Conservation (phyloP, 169 alveolate genomes). For the Eimeria acervulina region DNA sequence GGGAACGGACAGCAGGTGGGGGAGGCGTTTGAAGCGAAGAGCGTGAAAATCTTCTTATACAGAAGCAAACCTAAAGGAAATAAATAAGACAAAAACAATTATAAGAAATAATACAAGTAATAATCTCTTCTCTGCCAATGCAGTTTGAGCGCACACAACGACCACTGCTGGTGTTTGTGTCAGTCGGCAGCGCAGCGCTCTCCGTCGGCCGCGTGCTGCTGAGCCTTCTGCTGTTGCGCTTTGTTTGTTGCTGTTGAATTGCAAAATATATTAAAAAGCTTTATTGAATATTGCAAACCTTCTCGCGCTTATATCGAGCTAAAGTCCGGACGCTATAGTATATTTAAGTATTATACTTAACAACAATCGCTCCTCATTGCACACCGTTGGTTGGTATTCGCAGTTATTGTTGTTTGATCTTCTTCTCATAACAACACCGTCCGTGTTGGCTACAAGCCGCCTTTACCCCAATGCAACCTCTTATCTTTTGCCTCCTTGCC, state of each 20-base stretch:
- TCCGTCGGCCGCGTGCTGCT: background rate
- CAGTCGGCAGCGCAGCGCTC: conserved; percentile 41
- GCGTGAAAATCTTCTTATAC: background rate
- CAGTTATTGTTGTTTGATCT: background rate
- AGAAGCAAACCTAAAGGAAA: background rate
- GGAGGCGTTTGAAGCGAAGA: background rate
- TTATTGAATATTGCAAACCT: background rate
- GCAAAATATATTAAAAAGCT: background rate
- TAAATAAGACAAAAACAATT: background rate
- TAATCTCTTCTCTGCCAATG: background rate
- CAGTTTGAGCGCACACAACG: background rate
- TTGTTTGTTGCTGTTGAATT: background rate
- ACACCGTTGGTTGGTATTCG: background rate
- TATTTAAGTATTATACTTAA: too few species aligned
- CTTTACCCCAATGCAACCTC: background rate
- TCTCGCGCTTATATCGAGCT: too few species aligned
- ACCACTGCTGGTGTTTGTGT: background rate
- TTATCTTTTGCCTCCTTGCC: background rate
- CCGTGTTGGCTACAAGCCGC: background rate
- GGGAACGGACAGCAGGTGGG: background rate
- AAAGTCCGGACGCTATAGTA: too few species aligned
- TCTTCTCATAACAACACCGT: background rate
- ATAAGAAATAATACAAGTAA: background rate
- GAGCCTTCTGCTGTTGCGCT: background rate
- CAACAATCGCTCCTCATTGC: background rate